Evolutionary conservation across 805 yeast species (phyloP).

Genomic region (Soucietia sequanensis): DNA sequence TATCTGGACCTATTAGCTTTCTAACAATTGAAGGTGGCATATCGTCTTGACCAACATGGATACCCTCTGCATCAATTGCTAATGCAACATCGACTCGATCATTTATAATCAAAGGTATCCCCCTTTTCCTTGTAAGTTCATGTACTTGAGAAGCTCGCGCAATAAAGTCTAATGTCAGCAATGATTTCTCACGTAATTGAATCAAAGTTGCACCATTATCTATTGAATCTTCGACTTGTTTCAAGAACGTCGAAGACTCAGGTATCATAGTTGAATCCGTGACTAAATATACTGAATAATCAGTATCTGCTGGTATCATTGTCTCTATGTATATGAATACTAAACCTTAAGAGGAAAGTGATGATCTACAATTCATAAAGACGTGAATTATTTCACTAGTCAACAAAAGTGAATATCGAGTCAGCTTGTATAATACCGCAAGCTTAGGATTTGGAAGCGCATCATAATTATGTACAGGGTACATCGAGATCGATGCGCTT

Average conservation of each 20-base stretch:
- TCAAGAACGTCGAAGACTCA: constrained; percentile 41
- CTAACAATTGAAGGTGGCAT: constrained; percentile 65
- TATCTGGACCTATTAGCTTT: constrained; percentile 64
- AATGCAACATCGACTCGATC: constrained; percentile 87
- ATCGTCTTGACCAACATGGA: constrained; percentile 92
- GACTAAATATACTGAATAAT: constrained; percentile 70
- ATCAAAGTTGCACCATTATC: constrained; percentile 75
- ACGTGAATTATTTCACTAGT: too few relatives aligned
- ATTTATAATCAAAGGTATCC: constrained; percentile 78
- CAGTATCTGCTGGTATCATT: constrained; percentile 27
- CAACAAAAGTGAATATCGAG: too few relatives aligned
- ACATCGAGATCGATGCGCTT: too few relatives aligned
- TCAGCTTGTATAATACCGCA: too few relatives aligned
- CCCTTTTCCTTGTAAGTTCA: constrained; percentile 52
- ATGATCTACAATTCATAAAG: too few relatives aligned
- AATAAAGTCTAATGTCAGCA: constrained; percentile 68
- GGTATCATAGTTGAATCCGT: constrained; percentile 81
- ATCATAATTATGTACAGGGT: too few relatives aligned
- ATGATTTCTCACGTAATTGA: constrained; percentile 77
- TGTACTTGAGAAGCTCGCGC: constrained; percentile 60
- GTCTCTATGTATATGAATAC: too few relatives aligned
- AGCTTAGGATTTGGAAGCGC: too few relatives aligned
- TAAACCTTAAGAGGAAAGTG: too few relatives aligned
- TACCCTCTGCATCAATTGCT: constrained; percentile 87
- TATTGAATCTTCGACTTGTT: constrained; percentile 64